A percentile compares a stretch with the other conserved stretches of the same genome.
These are phyloP conservation scores for Calycina herbarum DNA, from an alignment of 2,329 filamentous ascomycete species.

Conservation along the genomic window DNA sequence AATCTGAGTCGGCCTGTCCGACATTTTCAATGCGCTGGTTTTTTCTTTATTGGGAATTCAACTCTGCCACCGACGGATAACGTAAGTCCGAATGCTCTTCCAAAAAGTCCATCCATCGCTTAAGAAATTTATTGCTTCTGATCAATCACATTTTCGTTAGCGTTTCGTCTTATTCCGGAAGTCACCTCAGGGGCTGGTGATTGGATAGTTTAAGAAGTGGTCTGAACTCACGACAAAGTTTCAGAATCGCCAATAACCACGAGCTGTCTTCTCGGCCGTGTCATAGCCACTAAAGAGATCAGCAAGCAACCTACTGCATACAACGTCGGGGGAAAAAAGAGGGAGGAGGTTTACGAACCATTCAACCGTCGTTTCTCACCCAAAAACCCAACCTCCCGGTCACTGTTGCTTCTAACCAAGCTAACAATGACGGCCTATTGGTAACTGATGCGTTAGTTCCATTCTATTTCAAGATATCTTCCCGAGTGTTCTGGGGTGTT, in stretches of 20 bases:
- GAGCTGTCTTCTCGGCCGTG: conserved; percentile 84
- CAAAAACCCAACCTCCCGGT: conserved; percentile 88
- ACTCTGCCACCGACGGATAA: conserved; percentile 67
- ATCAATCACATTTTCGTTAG: conserved; percentile 33
- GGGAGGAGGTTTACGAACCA: conserved; percentile 56
- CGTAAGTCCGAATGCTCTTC: conserved; percentile 88
- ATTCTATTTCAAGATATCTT: no score
- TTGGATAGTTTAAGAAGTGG: conserved; percentile 19
- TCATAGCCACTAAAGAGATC: conserved; percentile 81
- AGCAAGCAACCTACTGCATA: neutral
- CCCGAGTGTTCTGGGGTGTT: neutral
- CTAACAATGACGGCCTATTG: conserved; percentile 75
- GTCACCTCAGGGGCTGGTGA: conserved; percentile 11
- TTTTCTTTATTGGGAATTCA: conserved; percentile 28
- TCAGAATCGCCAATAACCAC: conserved; percentile 93
- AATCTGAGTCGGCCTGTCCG: neutral
- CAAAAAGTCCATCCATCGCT: conserved; percentile 86
- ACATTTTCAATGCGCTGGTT: neutral
- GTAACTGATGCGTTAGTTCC: neutral
- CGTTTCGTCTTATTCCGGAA: conserved; percentile 21
- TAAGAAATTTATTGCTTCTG: conserved; percentile 83
- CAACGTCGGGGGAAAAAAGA: conserved; percentile 3
- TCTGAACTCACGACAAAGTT: conserved; percentile 72
- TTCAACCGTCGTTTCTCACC: conserved; percentile 90
- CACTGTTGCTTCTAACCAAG: conserved; percentile 86